Conservation (phyloP, 2,329 filamentous ascomycete genomes). For the Cercospora sp. region DNA sequence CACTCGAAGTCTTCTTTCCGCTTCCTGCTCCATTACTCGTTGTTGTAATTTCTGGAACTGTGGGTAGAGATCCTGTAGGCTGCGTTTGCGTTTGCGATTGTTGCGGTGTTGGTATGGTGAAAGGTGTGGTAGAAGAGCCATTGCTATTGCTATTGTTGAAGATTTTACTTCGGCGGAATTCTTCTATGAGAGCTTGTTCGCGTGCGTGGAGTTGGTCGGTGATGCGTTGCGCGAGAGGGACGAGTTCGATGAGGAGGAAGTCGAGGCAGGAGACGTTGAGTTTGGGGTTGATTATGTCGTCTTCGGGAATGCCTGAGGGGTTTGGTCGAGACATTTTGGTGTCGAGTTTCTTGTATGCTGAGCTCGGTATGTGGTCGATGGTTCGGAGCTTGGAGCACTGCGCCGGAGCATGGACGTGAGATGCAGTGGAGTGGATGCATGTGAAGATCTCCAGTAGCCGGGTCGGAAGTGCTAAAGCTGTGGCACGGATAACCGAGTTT, state of each 20-base stretch:
- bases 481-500: neutral
- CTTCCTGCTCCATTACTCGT: neutral
- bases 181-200: conserved; percentile 44
- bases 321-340: conserved; percentile 20
- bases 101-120: conserved; percentile 17
- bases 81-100: conserved; percentile 16
- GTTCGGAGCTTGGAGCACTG: neutral
- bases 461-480: neutral
- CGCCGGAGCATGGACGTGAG: neutral
- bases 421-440: conserved; percentile 1
- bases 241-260: conserved; percentile 92
- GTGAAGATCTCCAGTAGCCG: conserved; percentile 1
- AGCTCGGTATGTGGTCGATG: neutral
- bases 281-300: conserved; percentile 35
- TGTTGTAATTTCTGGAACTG: neutral
- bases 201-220: conserved; percentile 67
- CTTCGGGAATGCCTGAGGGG: conserved; percentile 15
- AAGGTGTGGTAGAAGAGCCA: conserved; percentile 9
- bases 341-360: neutral
- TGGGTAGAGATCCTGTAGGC: neutral
- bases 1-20: neutral
- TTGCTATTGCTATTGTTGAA: conserved; percentile 25
- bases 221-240: conserved; percentile 87
- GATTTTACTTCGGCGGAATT: conserved; percentile 34
- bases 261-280: conserved; percentile 84